Percentiles rank a stretch among this genome's conserved stretches.
Evolutionary conservation across 176 grass and related monocot species (phyloP).

Genomic region (Oryza officinalis): DNA sequence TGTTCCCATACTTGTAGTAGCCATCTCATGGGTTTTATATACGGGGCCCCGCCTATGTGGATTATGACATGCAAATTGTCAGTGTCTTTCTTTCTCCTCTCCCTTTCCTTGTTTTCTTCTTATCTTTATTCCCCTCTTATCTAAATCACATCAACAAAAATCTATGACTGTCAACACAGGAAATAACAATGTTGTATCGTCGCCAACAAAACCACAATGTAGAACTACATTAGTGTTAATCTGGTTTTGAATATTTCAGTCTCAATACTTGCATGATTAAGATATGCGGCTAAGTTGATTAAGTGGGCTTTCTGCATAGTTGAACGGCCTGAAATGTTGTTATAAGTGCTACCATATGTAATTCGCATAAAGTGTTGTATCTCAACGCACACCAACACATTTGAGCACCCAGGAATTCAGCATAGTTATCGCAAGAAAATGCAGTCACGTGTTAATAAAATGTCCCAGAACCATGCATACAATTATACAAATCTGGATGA

Average conservation of each 20-base stretch:
- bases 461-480: neutral
- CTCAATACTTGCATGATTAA: neutral
- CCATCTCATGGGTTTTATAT: neutral
- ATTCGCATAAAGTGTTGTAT: neutral
- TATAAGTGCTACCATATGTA: neutral
- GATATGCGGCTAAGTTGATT: neutral
- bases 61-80: neutral
- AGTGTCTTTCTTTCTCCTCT: neutral
- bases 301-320: neutral
- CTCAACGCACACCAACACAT: neutral
- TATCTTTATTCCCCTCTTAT: neutral
- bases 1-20: neutral
- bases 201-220: neutral
- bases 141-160: neutral
- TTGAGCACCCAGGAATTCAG: neutral
- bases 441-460: neutral
- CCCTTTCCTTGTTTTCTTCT: neutral
- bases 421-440: neutral
- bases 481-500: neutral
- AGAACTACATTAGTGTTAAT: neutral
- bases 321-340: neutral
- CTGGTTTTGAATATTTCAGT: neutral
- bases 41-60: neutral
- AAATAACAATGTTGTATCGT: neutral
- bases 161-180: neutral